Percentiles rank a stretch among this genome's conserved stretches.
Evolutionary conservation across 2,329 filamentous ascomycete genomes (phyloP).

Genomic region (Fonsecaea pedrosoi): DNA sequence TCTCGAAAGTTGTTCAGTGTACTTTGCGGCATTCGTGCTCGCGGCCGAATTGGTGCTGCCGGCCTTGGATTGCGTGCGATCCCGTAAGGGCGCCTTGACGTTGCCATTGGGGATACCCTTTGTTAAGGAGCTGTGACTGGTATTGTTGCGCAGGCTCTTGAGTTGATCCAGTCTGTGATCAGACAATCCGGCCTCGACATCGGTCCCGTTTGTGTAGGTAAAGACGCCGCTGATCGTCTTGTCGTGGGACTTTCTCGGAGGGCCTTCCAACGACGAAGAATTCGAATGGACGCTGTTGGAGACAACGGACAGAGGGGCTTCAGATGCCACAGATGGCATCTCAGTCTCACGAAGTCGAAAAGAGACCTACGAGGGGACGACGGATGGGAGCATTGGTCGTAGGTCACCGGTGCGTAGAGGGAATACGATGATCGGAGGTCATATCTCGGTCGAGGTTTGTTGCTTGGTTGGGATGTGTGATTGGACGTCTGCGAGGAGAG

Average conservation of each 20-base stretch:
- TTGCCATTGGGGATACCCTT: slow-evolving; percentile 55
- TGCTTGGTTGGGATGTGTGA: neutral
- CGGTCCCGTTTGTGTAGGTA: slow-evolving; percentile 54
- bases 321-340: slow-evolving; percentile 38
- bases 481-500: slow-evolving; percentile 4
- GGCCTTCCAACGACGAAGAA: slow-evolving; percentile 48
- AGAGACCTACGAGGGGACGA: slow-evolving; percentile 12
- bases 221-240: slow-evolving; percentile 55
- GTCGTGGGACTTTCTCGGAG: slow-evolving; percentile 52
- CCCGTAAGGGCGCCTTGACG: slow-evolving; percentile 49
- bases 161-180: slow-evolving; percentile 50
- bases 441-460: slow-evolving; percentile 24
- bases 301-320: slow-evolving; percentile 42
- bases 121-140: slow-evolving; percentile 43
- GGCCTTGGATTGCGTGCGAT: slow-evolving; percentile 50
- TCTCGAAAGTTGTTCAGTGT: slow-evolving; percentile 45
- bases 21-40: slow-evolving; percentile 39
- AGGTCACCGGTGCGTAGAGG: slow-evolving; percentile 25
- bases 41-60: slow-evolving; percentile 58
- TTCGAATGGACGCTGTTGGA: slow-evolving; percentile 38
- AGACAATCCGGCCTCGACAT: slow-evolving; percentile 50
- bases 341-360: slow-evolving; percentile 20
- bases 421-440: slow-evolving; percentile 20
- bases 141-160: slow-evolving; percentile 36
- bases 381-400: slow-evolving; percentile 27